Evolutionary conservation across 257 asterid species (phyloP).

Genomic region (Salvia splendens): DNA sequence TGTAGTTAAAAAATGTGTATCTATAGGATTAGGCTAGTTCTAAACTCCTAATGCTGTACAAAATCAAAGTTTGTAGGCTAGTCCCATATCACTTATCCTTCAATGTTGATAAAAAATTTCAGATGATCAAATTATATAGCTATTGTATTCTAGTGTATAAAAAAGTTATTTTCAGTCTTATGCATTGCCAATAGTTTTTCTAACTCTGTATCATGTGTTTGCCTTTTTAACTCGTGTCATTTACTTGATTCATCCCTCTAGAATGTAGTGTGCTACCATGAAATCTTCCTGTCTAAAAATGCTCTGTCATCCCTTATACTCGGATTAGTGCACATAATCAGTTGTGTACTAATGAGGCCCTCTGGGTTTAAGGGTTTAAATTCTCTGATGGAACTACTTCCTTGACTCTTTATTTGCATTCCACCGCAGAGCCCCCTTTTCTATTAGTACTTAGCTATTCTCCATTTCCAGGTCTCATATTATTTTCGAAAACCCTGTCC

Average conservation of each 20-base stretch:
- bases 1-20: neutral
- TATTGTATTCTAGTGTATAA: neutral
- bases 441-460: neutral
- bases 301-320: neutral
- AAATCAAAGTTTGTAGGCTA: neutral
- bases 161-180: neutral
- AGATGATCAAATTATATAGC: neutral
- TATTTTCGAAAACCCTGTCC: slow-evolving; percentile 90
- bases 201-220: neutral
- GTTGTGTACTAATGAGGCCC: slow-evolving; percentile 5
- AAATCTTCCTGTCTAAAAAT: neutral
- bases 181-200: neutral
- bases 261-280: neutral
- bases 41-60: neutral
- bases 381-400: slow-evolving; percentile 1
- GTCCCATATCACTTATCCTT: neutral
- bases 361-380: neutral
- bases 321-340: slow-evolving; percentile 6
- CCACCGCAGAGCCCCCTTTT: neutral
- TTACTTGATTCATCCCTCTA: slow-evolving; percentile 6
- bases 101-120: neutral
- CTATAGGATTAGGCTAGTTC: neutral
- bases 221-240: neutral
- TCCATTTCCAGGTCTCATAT: slow-evolving; percentile 68
- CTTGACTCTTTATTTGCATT: neutral